phyloP scores from a whole-genome alignment of 768 basidiomycete genomes.

The Psilocybe azurescens region DNA sequence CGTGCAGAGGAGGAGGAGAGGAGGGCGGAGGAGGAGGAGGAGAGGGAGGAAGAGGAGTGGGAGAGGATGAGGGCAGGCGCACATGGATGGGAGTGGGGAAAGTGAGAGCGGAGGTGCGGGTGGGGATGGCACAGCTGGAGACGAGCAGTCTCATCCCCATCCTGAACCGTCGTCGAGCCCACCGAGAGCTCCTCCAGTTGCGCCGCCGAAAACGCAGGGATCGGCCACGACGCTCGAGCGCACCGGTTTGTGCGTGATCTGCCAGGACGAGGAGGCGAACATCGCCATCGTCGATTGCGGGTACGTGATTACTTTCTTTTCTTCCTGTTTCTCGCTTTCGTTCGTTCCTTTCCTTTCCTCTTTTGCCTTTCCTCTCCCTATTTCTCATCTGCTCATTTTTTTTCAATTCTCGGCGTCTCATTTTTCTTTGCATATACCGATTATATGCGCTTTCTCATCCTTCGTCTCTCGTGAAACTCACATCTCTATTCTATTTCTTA shows the following conservation, averaged over 20 bases:
- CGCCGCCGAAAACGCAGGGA: constrained; percentile 42
- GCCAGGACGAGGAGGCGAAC: constrained; percentile 93
- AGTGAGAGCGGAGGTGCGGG: constrained; percentile 45
- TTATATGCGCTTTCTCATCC: too few relatives aligned
- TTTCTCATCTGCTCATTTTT: constrained; percentile 9
- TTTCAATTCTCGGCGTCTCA: too few relatives aligned
- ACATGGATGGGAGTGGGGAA: neutral
- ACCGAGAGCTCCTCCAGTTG: constrained; percentile 30
- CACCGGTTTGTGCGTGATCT: constrained; percentile 86
- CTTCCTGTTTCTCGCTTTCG: constrained; percentile 3
- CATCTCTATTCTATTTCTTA: too few relatives aligned
- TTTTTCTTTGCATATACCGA: too few relatives aligned
- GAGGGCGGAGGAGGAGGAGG: constrained; percentile 43
- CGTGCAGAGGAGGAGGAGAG: constrained; percentile 45
- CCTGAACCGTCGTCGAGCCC: constrained; percentile 11
- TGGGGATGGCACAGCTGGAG: constrained; percentile 17
- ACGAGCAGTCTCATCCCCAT: constrained; percentile 13
- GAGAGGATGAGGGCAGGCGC: constrained; percentile 17
- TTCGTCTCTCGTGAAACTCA: too few relatives aligned
- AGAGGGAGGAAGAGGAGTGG: constrained; percentile 41
- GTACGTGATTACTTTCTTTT: constrained; percentile 42
- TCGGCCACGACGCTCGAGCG: constrained; percentile 57
- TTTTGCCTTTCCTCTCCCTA: constrained; percentile 1
- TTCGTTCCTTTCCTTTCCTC: constrained; percentile 9
- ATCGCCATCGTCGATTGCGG: constrained; percentile 96